Evolutionary conservation across 805 yeast genomes (phyloP).

Genomic region (Metschnikowia arizonensis): DNA sequence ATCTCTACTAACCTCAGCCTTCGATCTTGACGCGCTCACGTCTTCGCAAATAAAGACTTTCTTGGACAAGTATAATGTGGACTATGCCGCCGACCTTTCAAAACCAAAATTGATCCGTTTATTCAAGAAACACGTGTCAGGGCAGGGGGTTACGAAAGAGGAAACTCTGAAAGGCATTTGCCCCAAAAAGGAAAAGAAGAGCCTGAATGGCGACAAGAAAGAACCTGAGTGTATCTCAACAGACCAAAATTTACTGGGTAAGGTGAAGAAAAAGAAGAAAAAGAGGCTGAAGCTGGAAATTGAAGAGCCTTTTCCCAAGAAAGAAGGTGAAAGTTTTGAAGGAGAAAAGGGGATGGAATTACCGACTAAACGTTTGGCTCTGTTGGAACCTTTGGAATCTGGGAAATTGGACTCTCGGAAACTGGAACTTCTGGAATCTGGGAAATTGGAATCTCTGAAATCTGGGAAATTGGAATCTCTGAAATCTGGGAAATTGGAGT

Average conservation of each 20-base stretch:
- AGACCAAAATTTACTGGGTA: too few species aligned
- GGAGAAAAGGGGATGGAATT: not conserved
- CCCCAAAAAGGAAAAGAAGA: too few species aligned
- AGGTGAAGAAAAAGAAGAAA: not conserved
- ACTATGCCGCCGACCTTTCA: conserved; percentile 58
- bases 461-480: too few species aligned
- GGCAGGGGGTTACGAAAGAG: not conserved
- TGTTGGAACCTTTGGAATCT: too few species aligned
- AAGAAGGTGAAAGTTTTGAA: too few species aligned
- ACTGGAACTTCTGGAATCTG: too few species aligned
- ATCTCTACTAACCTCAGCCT: conserved; percentile 14
- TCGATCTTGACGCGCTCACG: conserved; percentile 50
- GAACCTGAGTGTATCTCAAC: too few species aligned
- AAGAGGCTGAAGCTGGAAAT: not conserved
- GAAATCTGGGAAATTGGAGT: too few species aligned
- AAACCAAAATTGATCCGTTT: conserved; percentile 50
- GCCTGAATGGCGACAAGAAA: not conserved
- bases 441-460: too few species aligned
- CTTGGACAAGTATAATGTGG: conserved; percentile 58
- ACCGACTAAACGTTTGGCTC: too few species aligned
- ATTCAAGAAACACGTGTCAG: not conserved
- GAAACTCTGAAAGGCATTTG: not conserved
- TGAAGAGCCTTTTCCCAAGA: too few species aligned
- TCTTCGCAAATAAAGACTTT: conserved; percentile 69
- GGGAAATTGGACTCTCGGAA: too few species aligned